Conservation (phyloP, 148 eudicot genomes). For the Linanthus parryae region DNA sequence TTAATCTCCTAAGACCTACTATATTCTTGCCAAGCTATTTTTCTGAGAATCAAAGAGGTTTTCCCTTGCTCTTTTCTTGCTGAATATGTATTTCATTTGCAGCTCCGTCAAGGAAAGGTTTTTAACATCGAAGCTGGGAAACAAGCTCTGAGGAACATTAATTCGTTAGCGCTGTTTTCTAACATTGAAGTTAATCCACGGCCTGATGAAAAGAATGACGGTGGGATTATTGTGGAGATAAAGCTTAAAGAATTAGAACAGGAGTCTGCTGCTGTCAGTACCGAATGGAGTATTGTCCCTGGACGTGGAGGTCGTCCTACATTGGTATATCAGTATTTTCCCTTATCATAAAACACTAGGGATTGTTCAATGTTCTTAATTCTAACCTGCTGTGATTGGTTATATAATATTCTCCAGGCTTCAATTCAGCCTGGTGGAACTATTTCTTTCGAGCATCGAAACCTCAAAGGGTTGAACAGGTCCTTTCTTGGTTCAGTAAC, state of each 20-base stretch:
- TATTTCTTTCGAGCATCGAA: conserved; percentile 84
- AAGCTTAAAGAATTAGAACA: conserved; percentile 88
- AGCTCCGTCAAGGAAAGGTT: conserved; percentile 75
- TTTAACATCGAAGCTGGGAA: conserved; percentile 91
- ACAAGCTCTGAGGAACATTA: conserved; percentile 83
- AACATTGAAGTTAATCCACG: conserved; percentile 92
- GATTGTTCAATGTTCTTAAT: too few species aligned
- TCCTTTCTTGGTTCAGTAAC: conserved; percentile 83
- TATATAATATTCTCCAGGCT: conserved; percentile 47
- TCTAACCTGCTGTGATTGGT: too few species aligned
- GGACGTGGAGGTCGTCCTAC: conserved; percentile 87
- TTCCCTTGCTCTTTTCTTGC: background rate
- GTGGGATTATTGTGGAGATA: conserved; percentile 85
- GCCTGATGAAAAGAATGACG: conserved; percentile 89
- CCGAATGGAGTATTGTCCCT: conserved; percentile 94
- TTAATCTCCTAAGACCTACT: too few species aligned
- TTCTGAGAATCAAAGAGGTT: too few species aligned
- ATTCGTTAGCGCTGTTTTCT: conserved; percentile 75
- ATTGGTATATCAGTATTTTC: conserved; percentile 40
- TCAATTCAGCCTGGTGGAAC: conserved; percentile 91
- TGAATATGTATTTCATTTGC: conserved; percentile 17
- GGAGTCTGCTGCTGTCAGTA: conserved; percentile 83
- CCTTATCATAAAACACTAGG: background rate
- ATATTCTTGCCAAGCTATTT: too few species aligned
- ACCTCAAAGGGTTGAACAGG: conserved; percentile 78